These are phyloP conservation scores for Cenchrus purpureus DNA, from an alignment of 176 grass and related monocot species.

Conservation along the genomic window DNA sequence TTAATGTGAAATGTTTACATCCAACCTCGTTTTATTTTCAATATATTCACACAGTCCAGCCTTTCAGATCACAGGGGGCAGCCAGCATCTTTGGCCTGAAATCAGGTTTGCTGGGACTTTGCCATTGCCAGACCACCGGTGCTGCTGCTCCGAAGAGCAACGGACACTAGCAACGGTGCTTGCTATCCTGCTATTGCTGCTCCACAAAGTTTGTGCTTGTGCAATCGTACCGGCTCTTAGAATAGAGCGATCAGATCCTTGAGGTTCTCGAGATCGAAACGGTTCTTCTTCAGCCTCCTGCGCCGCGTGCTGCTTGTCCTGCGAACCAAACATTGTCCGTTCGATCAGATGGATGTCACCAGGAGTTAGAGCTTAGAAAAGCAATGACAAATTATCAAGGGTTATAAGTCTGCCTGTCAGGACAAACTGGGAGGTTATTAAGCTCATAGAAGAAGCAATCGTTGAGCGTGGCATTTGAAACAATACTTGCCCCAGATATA, in stretches of 20 bases:
- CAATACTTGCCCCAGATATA: not conserved
- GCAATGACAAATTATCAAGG: not conserved
- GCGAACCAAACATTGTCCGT: not conserved
- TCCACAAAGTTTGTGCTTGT: not conserved
- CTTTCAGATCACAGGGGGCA: not conserved
- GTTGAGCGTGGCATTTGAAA: not conserved
- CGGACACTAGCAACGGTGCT: not conserved
- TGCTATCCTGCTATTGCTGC: not conserved
- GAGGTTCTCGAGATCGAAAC: conserved; percentile 42
- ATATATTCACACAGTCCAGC: not conserved
- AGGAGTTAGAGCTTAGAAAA: not conserved
- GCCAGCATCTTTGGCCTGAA: not conserved
- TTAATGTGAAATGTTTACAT: not conserved
- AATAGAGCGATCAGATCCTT: conserved; percentile 57
- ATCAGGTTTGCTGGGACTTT: not conserved
- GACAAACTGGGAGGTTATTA: not conserved
- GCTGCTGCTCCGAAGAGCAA: not conserved
- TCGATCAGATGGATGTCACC: not conserved
- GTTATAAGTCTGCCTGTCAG: not conserved
- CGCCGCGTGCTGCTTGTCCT: conserved; percentile 72
- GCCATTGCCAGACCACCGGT: not conserved
- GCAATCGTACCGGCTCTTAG: not conserved
- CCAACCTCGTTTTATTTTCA: not conserved
- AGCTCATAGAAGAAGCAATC: not conserved
- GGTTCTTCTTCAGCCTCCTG: conserved; percentile 81